Percentiles rank a stretch among this genome's conserved stretches.
phyloP scores from a whole-genome alignment of 1,284 basidiomycete species.

The Rhodofomes roseus region DNA sequence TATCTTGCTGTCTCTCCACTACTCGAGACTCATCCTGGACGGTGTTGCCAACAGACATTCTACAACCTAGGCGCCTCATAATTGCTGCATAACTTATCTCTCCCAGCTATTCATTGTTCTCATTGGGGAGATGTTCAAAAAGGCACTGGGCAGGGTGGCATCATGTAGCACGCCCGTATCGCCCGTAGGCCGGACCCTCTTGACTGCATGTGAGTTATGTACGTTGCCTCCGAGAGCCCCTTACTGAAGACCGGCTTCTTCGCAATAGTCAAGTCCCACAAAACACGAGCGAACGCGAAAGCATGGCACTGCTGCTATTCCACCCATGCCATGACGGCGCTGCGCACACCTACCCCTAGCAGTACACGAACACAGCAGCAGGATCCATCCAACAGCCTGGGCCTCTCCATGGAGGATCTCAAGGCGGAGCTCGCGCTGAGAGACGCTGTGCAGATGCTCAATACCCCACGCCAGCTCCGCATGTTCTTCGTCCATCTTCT shows the following conservation, averaged over 20 bases:
- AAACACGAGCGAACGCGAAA: background rate
- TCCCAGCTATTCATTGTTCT: background rate
- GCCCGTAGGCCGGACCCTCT: background rate
- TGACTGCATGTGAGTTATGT: slow-evolving; percentile 2
- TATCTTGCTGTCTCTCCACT: too few species aligned
- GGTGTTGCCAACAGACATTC: background rate
- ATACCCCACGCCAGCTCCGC: slow-evolving; percentile 31
- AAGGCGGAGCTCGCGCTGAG: slow-evolving; percentile 28
- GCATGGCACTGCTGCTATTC: slow-evolving; percentile 7
- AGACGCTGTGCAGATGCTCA: slow-evolving; percentile 28
- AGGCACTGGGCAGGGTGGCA: slow-evolving; percentile 2
- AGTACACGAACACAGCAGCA: background rate
- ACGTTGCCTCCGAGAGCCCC: background rate
- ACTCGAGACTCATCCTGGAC: too few species aligned
- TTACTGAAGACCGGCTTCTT: background rate
- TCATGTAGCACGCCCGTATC: background rate
- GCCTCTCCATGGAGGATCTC: slow-evolving; percentile 11
- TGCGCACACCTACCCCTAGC: background rate
- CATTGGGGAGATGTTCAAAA: slow-evolving; percentile 5
- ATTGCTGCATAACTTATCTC: background rate
- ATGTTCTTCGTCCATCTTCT: slow-evolving; percentile 33
- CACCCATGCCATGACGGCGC: background rate
- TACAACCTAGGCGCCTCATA: background rate
- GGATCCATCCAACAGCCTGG: slow-evolving; percentile 9
- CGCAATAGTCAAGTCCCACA: background rate